A percentile compares a stretch with the other conserved stretches of the same genome.
phyloP scores from a whole-genome alignment of 352 stramenopile species.

The Globisporangium lucens region DNA sequence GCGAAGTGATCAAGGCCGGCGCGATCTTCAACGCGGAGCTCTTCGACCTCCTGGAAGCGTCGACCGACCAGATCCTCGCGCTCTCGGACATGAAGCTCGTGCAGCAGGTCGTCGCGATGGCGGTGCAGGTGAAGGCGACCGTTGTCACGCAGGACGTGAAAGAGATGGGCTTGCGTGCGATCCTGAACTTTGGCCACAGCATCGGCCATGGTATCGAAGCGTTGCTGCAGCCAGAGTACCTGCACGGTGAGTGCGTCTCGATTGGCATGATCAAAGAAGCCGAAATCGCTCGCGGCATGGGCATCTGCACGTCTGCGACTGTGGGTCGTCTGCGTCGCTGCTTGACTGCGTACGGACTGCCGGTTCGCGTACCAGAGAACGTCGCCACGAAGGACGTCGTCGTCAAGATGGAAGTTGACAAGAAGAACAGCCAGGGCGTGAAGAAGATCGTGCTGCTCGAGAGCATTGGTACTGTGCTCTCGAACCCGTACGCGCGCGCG shows the following conservation, averaged over 20 bases:
- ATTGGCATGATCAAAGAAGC: constrained; percentile 97
- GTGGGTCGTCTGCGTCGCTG: constrained; percentile 68
- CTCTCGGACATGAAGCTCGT: constrained; percentile 65
- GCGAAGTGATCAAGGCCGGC: constrained; percentile 98
- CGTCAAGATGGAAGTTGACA: constrained; percentile 86
- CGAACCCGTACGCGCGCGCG: constrained; percentile 66
- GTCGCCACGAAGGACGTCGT: constrained; percentile 59
- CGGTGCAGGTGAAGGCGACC: constrained; percentile 92
- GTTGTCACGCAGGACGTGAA: constrained; percentile 95
- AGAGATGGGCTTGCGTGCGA: constrained; percentile 94
- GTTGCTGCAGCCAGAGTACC: constrained; percentile 92
- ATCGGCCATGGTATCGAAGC: constrained; percentile 98
- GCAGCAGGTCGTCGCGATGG: constrained; percentile 60
- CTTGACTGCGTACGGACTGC: constrained; percentile 66
- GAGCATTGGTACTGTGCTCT: constrained; percentile 61
- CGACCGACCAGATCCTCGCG: constrained; percentile 78
- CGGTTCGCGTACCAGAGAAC: constrained; percentile 57
- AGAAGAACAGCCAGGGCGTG: constrained; percentile 79
- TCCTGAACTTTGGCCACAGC: constrained; percentile 99
- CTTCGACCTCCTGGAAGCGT: constrained; percentile 92
- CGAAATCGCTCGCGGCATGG: constrained; percentile 88
- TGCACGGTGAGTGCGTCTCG: constrained; percentile 96
- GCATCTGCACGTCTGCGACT: constrained; percentile 63
- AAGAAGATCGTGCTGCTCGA: constrained; percentile 84
- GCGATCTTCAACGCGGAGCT: constrained; percentile 94